Conservation (phyloP, 2,329 filamentous ascomycete genomes). For the Colletotrichum neosansevieriae region DNA sequence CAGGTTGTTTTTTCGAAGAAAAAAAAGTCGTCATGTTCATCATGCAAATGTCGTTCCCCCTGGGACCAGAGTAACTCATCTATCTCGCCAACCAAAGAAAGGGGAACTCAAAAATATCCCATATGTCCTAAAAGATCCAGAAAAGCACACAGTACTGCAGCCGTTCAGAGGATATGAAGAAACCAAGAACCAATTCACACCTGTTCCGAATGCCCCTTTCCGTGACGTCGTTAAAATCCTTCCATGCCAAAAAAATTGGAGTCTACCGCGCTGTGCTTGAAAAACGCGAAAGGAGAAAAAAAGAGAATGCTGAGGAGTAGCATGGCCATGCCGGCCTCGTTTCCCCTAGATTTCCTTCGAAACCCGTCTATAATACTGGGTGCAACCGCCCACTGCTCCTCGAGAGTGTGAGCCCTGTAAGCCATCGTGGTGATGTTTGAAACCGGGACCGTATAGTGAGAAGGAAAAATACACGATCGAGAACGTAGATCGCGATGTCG, state of each 20-base stretch:
- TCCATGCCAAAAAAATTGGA: slow-evolving; percentile 18
- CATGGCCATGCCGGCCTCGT: neutral
- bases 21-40: too few species aligned
- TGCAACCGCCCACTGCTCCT: too few species aligned
- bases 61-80: neutral
- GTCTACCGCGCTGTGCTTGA: slow-evolving; percentile 28
- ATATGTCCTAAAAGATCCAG: neutral
- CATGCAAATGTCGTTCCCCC: too few species aligned
- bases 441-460: too few species aligned
- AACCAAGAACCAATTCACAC: slow-evolving; percentile 16
- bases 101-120: neutral
- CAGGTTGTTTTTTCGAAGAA: too few species aligned
- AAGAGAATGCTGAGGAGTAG: neutral
- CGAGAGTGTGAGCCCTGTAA: too few species aligned
- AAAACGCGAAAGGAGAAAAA: neutral
- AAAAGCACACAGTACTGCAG: neutral
- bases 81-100: neutral
- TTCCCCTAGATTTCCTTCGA: neutral
- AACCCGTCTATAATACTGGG: neutral
- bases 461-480: too few species aligned
- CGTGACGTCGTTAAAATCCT: slow-evolving; percentile 33
- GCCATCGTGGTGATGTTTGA: too few species aligned
- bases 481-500: too few species aligned
- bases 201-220: slow-evolving; percentile 24
- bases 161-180: slow-evolving; percentile 1